A percentile compares a stretch with the other conserved stretches of the same genome.
phyloP scores from a whole-genome alignment of 2,329 filamentous ascomycete species.

The Aspergillus tamarii region DNA sequence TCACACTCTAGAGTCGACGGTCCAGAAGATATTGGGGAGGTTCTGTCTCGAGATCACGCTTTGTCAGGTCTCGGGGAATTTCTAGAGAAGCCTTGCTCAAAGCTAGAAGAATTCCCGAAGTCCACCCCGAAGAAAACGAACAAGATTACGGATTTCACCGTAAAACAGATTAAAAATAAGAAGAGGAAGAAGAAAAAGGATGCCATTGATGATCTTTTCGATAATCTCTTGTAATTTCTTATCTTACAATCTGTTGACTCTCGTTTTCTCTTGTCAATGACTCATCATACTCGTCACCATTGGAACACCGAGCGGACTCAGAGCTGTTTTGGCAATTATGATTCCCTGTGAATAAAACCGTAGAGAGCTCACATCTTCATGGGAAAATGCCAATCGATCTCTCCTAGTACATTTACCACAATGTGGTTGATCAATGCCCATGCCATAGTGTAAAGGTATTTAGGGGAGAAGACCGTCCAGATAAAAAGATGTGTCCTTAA shows the following conservation, averaged over 20 bases:
- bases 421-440: conserved; percentile 87
- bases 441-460: conserved; percentile 88
- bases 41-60: conserved; percentile 25
- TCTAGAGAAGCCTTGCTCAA: not conserved
- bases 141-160: not conserved
- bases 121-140: not conserved
- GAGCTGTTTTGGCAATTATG: not conserved
- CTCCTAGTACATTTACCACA: conserved; percentile 67
- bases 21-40: conserved; percentile 30
- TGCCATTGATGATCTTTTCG: conserved; percentile 75
- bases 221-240: conserved; percentile 51
- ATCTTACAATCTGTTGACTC: not conserved
- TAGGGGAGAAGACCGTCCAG: conserved; percentile 98
- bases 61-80: not conserved
- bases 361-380: not conserved
- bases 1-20: conserved; percentile 1
- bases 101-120: not conserved
- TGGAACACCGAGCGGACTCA: not conserved
- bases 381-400: conserved; percentile 30
- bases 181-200: conserved; percentile 59
- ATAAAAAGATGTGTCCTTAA: conserved; percentile 91
- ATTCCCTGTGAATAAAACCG: not conserved
- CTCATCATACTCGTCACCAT: not conserved
- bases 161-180: conserved; percentile 34
- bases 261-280: not conserved